These are phyloP conservation scores for Xylogone sp. DNA, from an alignment of 2,329 filamentous ascomycete genomes.

Conservation along the genomic window DNA sequence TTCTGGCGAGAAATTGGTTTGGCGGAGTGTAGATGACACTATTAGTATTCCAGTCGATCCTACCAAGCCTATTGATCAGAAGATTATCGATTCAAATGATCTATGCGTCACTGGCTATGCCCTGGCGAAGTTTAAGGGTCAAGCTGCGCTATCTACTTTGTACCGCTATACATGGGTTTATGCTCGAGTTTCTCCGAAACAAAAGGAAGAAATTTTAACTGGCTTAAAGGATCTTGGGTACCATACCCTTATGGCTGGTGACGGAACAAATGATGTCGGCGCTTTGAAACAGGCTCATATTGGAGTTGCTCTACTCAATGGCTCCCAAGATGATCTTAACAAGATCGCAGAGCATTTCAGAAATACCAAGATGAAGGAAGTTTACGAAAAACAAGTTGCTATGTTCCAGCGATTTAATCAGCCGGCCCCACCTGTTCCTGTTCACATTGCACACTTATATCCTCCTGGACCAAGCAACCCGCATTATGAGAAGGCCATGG, in stretches of 20 bases:
- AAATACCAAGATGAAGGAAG: slow-evolving; percentile 96
- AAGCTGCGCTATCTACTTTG: slow-evolving; percentile 71
- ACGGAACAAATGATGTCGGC: slow-evolving; percentile 97
- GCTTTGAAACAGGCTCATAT: slow-evolving; percentile 98
- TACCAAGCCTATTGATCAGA: slow-evolving; percentile 70
- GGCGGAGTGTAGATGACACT: slow-evolving; percentile 93
- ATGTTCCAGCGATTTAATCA: slow-evolving; percentile 97
- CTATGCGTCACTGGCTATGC: slow-evolving; percentile 96
- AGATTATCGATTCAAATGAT: slow-evolving; percentile 82
- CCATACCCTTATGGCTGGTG: slow-evolving; percentile 97
- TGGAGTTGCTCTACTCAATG: slow-evolving; percentile 92
- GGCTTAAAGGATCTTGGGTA: slow-evolving; percentile 96
- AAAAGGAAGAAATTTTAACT: slow-evolving; percentile 97
- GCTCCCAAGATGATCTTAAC: slow-evolving; percentile 83
- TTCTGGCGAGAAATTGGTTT: slow-evolving; percentile 77
- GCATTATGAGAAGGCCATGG: slow-evolving; percentile 88
- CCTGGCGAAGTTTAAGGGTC: slow-evolving; percentile 80
- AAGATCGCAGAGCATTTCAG: slow-evolving; percentile 91
- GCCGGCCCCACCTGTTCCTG: slow-evolving; percentile 85
- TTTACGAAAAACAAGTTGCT: slow-evolving; percentile 92
- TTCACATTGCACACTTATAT: slow-evolving; percentile 89
- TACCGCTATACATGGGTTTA: slow-evolving; percentile 95
- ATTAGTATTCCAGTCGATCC: slow-evolving; percentile 82
- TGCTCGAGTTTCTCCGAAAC: slow-evolving; percentile 94
- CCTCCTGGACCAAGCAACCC: slow-evolving; percentile 88